Evolutionary conservation across 768 basidiomycete species (phyloP), one percentile per base, ranked within the genome.

Genomic region (Auriscalpium vulgare): DNA sequence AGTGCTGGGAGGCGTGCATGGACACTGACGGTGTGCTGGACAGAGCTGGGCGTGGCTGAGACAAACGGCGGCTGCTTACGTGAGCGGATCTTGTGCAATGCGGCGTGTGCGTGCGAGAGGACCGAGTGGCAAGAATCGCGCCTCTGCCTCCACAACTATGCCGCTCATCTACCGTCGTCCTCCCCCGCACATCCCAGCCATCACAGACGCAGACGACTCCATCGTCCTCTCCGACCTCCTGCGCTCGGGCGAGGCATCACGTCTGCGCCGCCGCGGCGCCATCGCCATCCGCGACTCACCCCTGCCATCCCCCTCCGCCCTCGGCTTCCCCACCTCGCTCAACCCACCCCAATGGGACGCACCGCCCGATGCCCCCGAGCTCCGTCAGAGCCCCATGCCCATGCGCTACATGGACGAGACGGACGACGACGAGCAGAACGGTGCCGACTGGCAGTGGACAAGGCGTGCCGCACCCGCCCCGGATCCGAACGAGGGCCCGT

Each of bases 171-270:
- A 62, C 36, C 37, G 55, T n/a, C 61, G 54, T 38, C 45, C 54
- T 16, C 17, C 51, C 2, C 8, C 29, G 19, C 29, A 35, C 36
- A 23, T 56, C 38, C 37, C 57, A 14, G 38, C 51, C 50, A 40
- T 62, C 29, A 72, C 73, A 38, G 83, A 86, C 56, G 76, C 74
- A 2, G 87, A 89, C 62, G 83, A 83, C 64, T 77, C 82, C 36
- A 84, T 89, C 55, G 79, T 87, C 17, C 78, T 88, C 47, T 85
- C 84, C 2, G 87, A 88, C 67, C 76, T 89, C 44, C 75, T 88
- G 14, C 83, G 87, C 51, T 83, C 83, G 1, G 87, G 82, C 14
- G 87, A 89, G 64, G 83, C 84, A 0, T 88, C 87, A 4, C 75
- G 87, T 6, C 71, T 88, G 53, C 78, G 87, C n/a, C 73, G 87